A percentile compares a stretch with the other conserved stretches of the same genome.
Evolutionary conservation across 2,329 filamentous ascomycete genomes (phyloP).

Genomic region (Ampelomyces quisqualis): DNA sequence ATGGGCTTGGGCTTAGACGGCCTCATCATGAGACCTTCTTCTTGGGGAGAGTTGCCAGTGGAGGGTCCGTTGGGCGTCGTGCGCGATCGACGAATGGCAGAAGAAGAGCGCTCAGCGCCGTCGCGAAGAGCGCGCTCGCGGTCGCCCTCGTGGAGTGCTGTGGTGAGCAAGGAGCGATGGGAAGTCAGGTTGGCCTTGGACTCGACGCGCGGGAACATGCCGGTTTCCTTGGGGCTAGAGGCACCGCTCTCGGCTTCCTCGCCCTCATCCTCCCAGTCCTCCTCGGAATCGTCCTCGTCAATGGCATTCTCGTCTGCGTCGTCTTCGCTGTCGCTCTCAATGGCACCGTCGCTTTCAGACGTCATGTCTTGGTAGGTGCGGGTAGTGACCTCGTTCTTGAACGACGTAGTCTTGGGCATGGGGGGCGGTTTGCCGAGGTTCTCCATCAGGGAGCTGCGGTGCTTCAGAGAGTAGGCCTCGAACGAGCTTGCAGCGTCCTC

Average conservation of each 20-base stretch:
- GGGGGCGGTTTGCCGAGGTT: constrained; percentile 50
- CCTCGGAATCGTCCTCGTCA: constrained; percentile 61
- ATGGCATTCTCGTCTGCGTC: constrained; percentile 60
- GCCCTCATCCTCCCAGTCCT: constrained; percentile 61
- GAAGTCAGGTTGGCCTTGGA: constrained; percentile 83
- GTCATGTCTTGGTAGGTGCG: constrained; percentile 61
- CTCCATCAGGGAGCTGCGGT: constrained; percentile 58
- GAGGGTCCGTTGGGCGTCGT: constrained; percentile 70
- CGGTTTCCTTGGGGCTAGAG: constrained; percentile 76
- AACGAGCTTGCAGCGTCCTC: constrained; percentile 81
- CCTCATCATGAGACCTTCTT: constrained; percentile 61
- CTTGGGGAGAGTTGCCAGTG: constrained; percentile 59
- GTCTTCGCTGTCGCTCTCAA: constrained; percentile 60
- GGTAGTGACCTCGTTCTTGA: constrained; percentile 72
- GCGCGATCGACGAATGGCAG: constrained; percentile 59
- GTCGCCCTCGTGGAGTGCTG: constrained; percentile 80
- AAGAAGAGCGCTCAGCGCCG: constrained; percentile 60
- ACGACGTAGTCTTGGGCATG: constrained; percentile 75
- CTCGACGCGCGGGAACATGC: constrained; percentile 86
- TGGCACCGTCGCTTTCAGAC: constrained; percentile 59
- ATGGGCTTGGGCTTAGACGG: constrained; percentile 77
- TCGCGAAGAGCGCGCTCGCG: constrained; percentile 69
- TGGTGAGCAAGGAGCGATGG: constrained; percentile 82
- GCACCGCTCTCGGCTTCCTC: constrained; percentile 76
- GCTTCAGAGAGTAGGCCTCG: constrained; percentile 54